Evolutionary conservation across 495 filamentous ascomycete genomes (phyloP).

Genomic region (Cercophora samala): DNA sequence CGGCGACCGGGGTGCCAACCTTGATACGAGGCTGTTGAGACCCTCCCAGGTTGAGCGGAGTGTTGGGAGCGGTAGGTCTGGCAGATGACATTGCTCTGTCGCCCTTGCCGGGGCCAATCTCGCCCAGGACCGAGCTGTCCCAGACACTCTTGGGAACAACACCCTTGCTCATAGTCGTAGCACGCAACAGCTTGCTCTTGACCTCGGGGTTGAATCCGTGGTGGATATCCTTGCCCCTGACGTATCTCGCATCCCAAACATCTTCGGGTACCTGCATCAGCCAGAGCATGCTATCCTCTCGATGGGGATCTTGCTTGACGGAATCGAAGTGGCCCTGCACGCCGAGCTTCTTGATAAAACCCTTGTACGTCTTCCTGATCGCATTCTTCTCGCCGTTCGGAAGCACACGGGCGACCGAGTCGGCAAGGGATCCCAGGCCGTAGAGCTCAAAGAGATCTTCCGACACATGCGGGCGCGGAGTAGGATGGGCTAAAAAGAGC

Average conservation of each 20-base stretch:
- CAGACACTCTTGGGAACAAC: conserved; percentile 46
- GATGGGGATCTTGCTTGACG: conserved; percentile 43
- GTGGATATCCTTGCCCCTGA: conserved; percentile 54
- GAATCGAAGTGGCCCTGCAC: conserved; percentile 53
- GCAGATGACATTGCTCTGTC: conserved; percentile 37
- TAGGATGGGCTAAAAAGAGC: conserved; percentile 46
- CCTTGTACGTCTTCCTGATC: conserved; percentile 58
- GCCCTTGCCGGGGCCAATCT: conserved; percentile 39
- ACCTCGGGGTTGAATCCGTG: conserved; percentile 44
- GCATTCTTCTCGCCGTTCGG: conserved; percentile 55
- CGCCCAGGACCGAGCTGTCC: conserved; percentile 52
- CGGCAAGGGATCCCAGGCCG: conserved; percentile 46
- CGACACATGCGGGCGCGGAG: conserved; percentile 38
- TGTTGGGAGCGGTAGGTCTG: conserved; percentile 44
- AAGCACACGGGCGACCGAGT: conserved; percentile 51
- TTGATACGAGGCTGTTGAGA: conserved; percentile 25
- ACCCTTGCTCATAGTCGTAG: conserved; percentile 49
- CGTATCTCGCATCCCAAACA: conserved; percentile 51
- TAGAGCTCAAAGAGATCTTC: conserved; percentile 54
- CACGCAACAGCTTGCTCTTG: conserved; percentile 37
- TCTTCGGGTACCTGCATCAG: conserved; percentile 53
- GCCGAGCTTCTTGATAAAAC: conserved; percentile 53
- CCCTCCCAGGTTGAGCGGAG: conserved; percentile 33
- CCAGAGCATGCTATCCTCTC: conserved; percentile 37
- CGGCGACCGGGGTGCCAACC: conserved; percentile 24